Evolutionary conservation across 768 basidiomycete genomes (phyloP), one percentile per base, ranked within the genome.

Genomic region (Termitomyces sp.): DNA sequence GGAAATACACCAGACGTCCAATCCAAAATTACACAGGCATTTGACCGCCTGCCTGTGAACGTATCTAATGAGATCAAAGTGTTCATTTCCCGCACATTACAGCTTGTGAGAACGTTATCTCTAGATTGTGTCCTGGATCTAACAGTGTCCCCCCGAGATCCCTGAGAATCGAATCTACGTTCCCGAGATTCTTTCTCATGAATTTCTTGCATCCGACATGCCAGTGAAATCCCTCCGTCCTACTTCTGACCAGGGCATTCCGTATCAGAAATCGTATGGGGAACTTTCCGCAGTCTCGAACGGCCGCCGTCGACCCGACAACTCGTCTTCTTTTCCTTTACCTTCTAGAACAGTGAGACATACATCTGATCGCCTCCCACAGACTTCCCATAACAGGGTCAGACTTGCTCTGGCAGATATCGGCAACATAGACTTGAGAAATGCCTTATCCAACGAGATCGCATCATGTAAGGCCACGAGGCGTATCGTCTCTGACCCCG

Each of bases 401-500:
- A 56, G 52, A 41, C 32, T 35, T 39, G 39, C 43, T 18, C 57
- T 60, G 31, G 43, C 49, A 4, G 57, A 71, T 31, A 53, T 67
- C 29, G 60, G 61, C n/a, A 66, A 66, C 54, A 53, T 52, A 3
- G 50, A 65, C 40, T 35, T 61, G 35, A 60, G 65, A 46, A 58
- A 46, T 20, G 41, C 62, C 13, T 57, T 67, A 29, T 32, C 49
- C 23, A 33, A 63, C 38, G 62, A 68, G 50, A 31, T 60, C 16
- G 31, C 60, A 10, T 48, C 61, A n/a, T 33, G 38, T 33, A 50
- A 54, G 25, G 33, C 56, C n/a, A 59, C 57, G 23, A 62, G 64
- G 46, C 68, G 71, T 20, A 57, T 70, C 22, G 68, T 70, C 36
- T 73, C 71, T 23, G 70, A 73, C 47, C 71, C 71, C 9, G 44